Evolutionary conservation across 306 rosid genomes (phyloP), one percentile per base, ranked within the genome.

Genomic region (Ormosia semicastrata): DNA sequence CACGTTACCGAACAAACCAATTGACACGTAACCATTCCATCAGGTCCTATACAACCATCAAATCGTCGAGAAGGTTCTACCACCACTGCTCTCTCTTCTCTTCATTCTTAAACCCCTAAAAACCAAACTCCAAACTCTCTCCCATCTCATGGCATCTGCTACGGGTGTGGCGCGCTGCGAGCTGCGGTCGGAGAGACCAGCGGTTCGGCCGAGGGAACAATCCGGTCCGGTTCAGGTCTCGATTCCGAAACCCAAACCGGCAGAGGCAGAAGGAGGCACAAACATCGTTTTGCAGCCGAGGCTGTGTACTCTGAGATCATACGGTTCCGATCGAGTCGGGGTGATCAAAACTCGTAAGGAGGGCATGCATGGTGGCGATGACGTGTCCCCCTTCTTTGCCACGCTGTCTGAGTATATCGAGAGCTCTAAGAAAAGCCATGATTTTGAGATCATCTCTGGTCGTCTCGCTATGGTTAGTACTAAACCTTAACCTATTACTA

Each of bases 391-490:
- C 5, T 95, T 95, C 86, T 95, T 95, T 18, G 93, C 85, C 50
- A 90, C 89, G 29, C 84, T 95, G 32, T 93, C 97, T 0, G 91
- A 95, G 39, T 95, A 95, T 37, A 89, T 95, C 0, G 97, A 95
- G 54, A 95, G 93, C 81, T 87, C 94, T n/a, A 89, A 85, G 89
- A 92, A 87, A 71, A 95, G 98, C 81, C 93, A 91, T 4, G 99
- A 93, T 54, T 95, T 95, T 64, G 99, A 95, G 81, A 93, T 83
- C 86, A 84, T 95, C 85, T 95, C 97, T 10, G 99, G 99, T 52
- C 93, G 98, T 17, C 91, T 95, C 11, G 98, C 98, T n/a, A 95
- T 95, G 98, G 99, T 94, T 94, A 79, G 80, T 14, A 1, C 81
- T 73, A n/a, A 7, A 37, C 9, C 70, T 46, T 9, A 46, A 8